Evolutionary conservation across 495 filamentous ascomycete species (phyloP).

Genomic region (Xylaria curta): DNA sequence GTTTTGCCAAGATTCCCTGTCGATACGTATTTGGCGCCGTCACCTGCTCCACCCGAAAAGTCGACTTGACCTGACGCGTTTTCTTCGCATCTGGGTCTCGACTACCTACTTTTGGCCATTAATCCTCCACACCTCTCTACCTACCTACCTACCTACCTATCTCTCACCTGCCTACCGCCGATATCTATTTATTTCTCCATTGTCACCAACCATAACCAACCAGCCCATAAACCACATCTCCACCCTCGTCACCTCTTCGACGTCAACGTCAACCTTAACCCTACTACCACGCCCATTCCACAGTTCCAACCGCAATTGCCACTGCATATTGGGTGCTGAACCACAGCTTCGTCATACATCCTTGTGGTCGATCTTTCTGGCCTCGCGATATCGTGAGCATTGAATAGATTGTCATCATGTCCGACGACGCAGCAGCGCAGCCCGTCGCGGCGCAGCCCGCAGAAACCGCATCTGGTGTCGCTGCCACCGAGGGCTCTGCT

Average conservation of each 20-base stretch:
- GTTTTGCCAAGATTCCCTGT: slow-evolving; percentile 24
- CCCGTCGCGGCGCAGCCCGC: slow-evolving; percentile 35
- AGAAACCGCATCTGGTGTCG: slow-evolving; percentile 16
- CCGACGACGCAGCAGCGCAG: slow-evolving; percentile 40
- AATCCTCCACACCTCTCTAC: slow-evolving; percentile 32
- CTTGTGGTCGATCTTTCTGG: slow-evolving; percentile 7
- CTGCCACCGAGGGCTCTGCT: slow-evolving; percentile 26
- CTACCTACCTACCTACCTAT: not conserved
- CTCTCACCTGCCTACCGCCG: slow-evolving; percentile 1
- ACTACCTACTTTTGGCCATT: slow-evolving; percentile 34
- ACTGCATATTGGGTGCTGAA: not conserved
- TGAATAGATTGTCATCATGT: slow-evolving; percentile 34
- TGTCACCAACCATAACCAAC: not conserved
- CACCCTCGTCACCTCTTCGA: not conserved
- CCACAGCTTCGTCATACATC: not conserved
- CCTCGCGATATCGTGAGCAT: slow-evolving; percentile 28
- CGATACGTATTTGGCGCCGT: slow-evolving; percentile 31
- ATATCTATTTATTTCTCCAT: slow-evolving; percentile 8
- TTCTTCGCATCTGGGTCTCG: slow-evolving; percentile 31
- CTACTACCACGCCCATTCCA: not conserved
- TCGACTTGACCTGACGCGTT: slow-evolving; percentile 42
- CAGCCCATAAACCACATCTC: slow-evolving; percentile 12
- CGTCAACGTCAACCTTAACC: not conserved
- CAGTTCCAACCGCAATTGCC: slow-evolving; percentile 1
- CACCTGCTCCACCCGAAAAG: slow-evolving; percentile 34